Evolutionary conservation across 495 filamentous ascomycete species (phyloP).

Genomic region (Parmelia sp.): DNA sequence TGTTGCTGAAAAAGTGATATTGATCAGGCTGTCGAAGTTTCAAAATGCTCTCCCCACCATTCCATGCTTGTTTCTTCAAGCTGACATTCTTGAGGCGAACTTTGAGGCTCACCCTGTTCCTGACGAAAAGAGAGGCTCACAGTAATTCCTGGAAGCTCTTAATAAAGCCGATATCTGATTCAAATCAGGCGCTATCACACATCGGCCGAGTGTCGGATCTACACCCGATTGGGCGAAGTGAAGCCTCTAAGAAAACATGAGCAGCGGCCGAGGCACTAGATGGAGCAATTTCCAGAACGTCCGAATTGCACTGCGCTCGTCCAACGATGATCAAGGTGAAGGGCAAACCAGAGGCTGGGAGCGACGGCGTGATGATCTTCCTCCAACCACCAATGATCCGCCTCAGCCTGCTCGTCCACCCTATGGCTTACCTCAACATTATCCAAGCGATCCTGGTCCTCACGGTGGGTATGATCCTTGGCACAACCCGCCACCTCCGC

Average conservation of each 20-base stretch:
- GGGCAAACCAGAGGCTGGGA: background rate
- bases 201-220: too few species aligned
- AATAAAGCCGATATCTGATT: background rate
- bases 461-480: background rate
- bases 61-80: background rate
- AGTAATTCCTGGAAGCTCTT: background rate
- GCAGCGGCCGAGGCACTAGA: background rate
- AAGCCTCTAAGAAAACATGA: background rate
- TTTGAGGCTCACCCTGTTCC: background rate
- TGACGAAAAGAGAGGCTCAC: background rate
- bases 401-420: conserved; percentile 13
- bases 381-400: background rate
- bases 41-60: background rate
- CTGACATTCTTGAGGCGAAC: background rate
- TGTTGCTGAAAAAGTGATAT: background rate
- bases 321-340: too few species aligned
- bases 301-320: background rate
- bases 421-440: background rate
- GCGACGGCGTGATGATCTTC: background rate
- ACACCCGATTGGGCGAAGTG: background rate
- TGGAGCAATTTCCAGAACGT: background rate
- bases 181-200: too few species aligned
- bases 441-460: conserved; percentile 1
- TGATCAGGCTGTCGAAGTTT: background rate
- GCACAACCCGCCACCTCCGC: background rate